Percentiles rank a stretch among this genome's conserved stretches.
phyloP scores from a whole-genome alignment of 768 basidiomycete species.

The Podaxis carcinomalis region DNA sequence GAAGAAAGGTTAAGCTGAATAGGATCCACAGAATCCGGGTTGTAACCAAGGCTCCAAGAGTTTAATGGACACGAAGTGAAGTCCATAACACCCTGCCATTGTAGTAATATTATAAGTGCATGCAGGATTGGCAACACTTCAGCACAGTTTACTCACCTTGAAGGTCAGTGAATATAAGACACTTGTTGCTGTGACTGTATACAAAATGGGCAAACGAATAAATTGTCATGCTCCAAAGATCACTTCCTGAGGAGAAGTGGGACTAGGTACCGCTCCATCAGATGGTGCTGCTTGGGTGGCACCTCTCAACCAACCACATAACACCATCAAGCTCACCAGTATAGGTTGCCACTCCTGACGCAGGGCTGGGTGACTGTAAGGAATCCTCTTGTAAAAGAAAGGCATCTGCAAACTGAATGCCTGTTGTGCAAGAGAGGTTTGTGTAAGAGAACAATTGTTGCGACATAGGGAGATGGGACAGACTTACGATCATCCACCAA shows the following conservation, averaged over 20 bases:
- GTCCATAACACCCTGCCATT: too few species aligned
- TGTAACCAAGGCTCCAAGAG: too few species aligned
- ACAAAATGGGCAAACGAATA: conserved; percentile 1
- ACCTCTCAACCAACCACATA: background rate
- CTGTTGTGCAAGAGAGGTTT: background rate
- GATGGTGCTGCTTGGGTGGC: background rate
- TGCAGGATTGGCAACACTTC: background rate
- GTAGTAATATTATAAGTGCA: background rate
- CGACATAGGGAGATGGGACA: background rate
- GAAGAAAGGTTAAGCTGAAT: too few species aligned
- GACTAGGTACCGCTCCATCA: background rate
- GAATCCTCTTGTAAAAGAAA: background rate
- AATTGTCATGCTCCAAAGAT: background rate
- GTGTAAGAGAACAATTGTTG: background rate
- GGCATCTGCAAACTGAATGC: background rate
- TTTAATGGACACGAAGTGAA: too few species aligned
- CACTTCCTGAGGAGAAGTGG: background rate
- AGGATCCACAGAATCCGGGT: too few species aligned
- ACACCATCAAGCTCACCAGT: background rate
- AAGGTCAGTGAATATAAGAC: conserved; percentile 3
- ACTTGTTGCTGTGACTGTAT: background rate
- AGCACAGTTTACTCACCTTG: background rate
- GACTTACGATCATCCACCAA: background rate
- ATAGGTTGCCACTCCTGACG: background rate
- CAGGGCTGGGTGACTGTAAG: background rate